phyloP scores from a whole-genome alignment of 345 rosid genomes.

The Eucalyptus viminalis region DNA sequence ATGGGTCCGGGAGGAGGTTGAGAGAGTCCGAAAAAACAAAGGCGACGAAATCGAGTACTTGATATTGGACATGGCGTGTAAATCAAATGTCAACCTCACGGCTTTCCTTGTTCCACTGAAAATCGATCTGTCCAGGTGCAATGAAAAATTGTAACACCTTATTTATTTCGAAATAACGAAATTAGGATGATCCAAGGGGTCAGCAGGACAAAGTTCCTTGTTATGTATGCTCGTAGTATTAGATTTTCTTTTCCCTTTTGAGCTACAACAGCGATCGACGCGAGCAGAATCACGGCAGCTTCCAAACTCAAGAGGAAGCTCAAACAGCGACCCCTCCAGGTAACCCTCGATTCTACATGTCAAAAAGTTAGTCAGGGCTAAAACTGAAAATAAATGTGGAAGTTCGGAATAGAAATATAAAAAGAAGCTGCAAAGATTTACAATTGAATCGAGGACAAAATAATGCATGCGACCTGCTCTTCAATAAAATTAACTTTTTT shows the following conservation, averaged over 20 bases:
- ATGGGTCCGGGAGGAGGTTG: neutral
- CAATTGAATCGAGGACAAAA: neutral
- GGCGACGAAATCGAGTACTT: neutral
- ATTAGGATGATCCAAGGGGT: neutral
- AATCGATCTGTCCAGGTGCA: neutral
- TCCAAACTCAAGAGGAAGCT: neutral
- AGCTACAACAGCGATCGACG: accelerated
- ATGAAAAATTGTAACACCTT: neutral
- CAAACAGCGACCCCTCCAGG: neutral
- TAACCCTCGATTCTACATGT: too few relatives aligned
- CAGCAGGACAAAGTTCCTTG: neutral
- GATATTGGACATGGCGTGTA: neutral
- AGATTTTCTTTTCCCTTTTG: neutral
- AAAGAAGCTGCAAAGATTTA: neutral
- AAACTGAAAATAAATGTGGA: neutral
- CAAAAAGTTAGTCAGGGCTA: neutral
- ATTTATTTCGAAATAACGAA: neutral
- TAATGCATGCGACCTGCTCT: neutral
- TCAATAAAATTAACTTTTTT: neutral
- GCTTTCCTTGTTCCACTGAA: neutral
- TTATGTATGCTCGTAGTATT: neutral
- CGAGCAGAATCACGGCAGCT: neutral
- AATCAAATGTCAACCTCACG: neutral
- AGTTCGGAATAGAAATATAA: neutral
- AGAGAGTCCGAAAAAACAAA: neutral